Conservation (phyloP, 139 green algal genomes). For the Astrephomene gubernaculifera region DNA sequence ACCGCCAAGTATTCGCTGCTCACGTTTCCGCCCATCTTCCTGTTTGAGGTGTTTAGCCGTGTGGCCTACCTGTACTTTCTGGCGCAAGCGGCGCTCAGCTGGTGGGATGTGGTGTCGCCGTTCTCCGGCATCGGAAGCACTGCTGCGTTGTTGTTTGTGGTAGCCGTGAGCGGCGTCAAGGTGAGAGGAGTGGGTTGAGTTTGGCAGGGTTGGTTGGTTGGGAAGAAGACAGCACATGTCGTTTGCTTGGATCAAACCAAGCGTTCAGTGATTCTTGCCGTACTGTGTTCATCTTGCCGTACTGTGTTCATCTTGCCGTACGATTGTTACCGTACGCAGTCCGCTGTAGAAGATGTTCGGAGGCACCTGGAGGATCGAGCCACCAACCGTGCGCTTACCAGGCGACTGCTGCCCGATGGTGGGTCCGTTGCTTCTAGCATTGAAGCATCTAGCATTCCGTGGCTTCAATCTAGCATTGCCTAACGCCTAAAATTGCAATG, state of each 20-base stretch:
- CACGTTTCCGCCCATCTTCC: conserved; percentile 82
- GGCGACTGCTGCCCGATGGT: conserved; percentile 9
- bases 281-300: no score
- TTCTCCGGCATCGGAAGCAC: conserved; percentile 69
- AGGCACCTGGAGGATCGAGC: conserved; percentile 15
- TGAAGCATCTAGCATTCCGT: no score
- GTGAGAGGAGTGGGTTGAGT: no score
- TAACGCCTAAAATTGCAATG: no score
- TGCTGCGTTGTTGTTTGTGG: conserved; percentile 79
- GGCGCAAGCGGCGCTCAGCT: conserved; percentile 69
- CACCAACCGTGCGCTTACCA: background rate
- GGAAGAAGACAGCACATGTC: no score
- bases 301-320: background rate
- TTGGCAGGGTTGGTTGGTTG: no score
- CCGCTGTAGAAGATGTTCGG: conserved; percentile 16
- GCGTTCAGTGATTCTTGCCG: no score
- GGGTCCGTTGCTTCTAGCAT: no score
- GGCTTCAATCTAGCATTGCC: no score
- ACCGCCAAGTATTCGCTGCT: conserved; percentile 87
- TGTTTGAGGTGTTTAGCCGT: conserved; percentile 85
- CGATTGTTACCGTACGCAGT: background rate
- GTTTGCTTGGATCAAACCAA: no score
- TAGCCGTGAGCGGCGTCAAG: conserved; percentile 83
- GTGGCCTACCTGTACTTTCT: conserved; percentile 91
- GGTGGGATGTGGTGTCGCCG: conserved; percentile 71